Conservation (phyloP, 192 early-diverging fungal species). For the Coemansia sp. region DNA sequence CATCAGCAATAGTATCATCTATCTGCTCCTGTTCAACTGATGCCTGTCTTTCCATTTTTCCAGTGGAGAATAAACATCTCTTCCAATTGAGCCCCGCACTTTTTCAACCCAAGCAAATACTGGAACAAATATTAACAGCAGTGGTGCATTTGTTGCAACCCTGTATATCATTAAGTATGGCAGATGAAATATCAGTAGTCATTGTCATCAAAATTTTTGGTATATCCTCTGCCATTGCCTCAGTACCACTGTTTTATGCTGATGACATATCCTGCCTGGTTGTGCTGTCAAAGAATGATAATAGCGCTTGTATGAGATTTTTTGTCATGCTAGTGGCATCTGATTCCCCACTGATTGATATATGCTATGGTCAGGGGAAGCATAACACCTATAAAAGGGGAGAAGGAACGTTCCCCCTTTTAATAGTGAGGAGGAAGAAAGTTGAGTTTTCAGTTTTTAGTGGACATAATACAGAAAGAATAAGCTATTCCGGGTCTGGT, state of each 20-base stretch:
- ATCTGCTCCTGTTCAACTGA: too few species aligned
- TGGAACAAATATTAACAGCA: slow-evolving; percentile 17
- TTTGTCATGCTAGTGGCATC: too few species aligned
- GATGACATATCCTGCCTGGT: slow-evolving; percentile 8
- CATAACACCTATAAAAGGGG: too few species aligned
- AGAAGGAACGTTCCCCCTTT: too few species aligned
- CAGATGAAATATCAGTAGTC: neutral
- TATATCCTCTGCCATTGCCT: slow-evolving; percentile 10
- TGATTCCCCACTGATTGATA: too few species aligned
- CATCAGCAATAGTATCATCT: too few species aligned
- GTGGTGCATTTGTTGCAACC: slow-evolving; percentile 10
- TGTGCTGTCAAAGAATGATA: slow-evolving; percentile 32
- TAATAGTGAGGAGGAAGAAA: too few species aligned
- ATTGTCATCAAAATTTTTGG: slow-evolving; percentile 15
- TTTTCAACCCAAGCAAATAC: slow-evolving; percentile 8
- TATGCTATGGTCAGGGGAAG: too few species aligned
- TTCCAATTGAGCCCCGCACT: neutral
- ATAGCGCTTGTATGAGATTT: slow-evolving; percentile 22
- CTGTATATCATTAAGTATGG: slow-evolving; percentile 19
- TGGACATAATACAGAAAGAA: too few species aligned
- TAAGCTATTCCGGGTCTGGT: too few species aligned
- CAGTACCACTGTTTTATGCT: slow-evolving; percentile 14
- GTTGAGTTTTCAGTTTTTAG: too few species aligned
- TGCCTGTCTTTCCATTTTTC: too few species aligned
- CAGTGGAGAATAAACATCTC: neutral